Conservation (phyloP, 805 yeast species). For the Candida ulmi region DNA sequence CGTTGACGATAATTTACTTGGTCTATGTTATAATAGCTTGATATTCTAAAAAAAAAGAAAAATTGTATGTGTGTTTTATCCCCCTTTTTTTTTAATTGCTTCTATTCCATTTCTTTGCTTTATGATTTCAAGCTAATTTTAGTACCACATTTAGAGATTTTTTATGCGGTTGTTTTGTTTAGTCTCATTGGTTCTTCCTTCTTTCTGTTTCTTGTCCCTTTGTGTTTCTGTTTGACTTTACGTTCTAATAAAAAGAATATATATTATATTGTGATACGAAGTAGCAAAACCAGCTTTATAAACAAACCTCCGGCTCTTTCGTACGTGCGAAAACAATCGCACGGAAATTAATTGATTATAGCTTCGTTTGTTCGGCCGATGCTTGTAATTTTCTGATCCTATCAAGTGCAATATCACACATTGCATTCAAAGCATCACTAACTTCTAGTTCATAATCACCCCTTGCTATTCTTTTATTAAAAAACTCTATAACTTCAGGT, state of each 20-base stretch:
- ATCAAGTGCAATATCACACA: conserved; percentile 89
- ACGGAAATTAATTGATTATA: no score
- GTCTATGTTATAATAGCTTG: no score
- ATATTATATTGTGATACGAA: no score
- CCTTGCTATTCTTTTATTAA: conserved; percentile 53
- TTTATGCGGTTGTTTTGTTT: conserved; percentile 1
- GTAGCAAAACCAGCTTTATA: no score
- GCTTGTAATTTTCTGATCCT: conserved; percentile 53
- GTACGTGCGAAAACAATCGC: no score
- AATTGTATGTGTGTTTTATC: background rate
- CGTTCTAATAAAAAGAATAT: no score
- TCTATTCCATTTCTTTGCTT: no score
- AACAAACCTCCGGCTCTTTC: no score
- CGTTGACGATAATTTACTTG: no score
- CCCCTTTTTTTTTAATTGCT: no score
- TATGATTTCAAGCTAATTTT: no score
- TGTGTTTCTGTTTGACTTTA: background rate
- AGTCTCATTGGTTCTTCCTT: background rate
- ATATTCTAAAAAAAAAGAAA: no score
- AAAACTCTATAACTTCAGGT: conserved; percentile 54
- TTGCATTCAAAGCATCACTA: conserved; percentile 68
- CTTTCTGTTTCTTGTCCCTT: background rate
- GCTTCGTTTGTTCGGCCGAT: conserved; percentile 25
- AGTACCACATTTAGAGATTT: background rate
- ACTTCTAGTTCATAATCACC: conserved; percentile 52